A percentile compares a stretch with the other conserved stretches of the same genome.
Evolutionary conservation across 495 filamentous ascomycete species (phyloP).

Genomic region (Lentithecium fluviatile): DNA sequence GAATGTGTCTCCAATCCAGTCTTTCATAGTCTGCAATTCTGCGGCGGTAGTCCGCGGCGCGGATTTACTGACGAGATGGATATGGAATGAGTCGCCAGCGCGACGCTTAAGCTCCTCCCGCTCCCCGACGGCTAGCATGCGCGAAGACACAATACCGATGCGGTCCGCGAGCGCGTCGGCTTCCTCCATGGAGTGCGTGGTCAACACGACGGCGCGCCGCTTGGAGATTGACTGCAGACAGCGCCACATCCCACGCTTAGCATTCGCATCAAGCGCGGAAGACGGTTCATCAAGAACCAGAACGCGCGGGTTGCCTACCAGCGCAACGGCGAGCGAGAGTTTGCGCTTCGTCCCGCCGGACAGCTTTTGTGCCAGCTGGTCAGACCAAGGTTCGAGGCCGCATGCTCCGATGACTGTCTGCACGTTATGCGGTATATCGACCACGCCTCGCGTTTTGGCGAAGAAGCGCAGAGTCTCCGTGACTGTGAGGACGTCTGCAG

Average conservation of each 20-base stretch:
- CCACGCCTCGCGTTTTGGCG: conserved; percentile 65
- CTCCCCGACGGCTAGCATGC: conserved; percentile 28
- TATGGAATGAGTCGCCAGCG: conserved; percentile 20
- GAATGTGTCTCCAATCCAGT: conserved; percentile 9
- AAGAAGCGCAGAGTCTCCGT: conserved; percentile 70
- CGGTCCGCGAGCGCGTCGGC: conserved; percentile 33
- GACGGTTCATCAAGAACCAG: conserved; percentile 53
- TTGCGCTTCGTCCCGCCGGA: conserved; percentile 59
- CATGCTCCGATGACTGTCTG: conserved; percentile 32
- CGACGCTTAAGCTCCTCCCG: conserved; percentile 13
- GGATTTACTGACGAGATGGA: conserved; percentile 20
- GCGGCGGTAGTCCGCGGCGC: conserved; percentile 5
- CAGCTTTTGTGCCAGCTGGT: conserved; percentile 41
- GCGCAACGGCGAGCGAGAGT: conserved; percentile 50
- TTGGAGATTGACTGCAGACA: conserved; percentile 36
- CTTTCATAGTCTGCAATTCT: conserved; percentile 11
- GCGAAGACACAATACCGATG: conserved; percentile 27
- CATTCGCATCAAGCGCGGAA: conserved; percentile 52
- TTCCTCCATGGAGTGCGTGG: conserved; percentile 42
- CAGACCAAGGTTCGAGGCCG: conserved; percentile 36
- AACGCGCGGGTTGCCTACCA: conserved; percentile 53
- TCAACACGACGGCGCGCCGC: conserved; percentile 49
- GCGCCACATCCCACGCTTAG: conserved; percentile 53
- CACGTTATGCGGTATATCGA: conserved; percentile 64
- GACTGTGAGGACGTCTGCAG: conserved; percentile 51